phyloP scores from a whole-genome alignment of 306 rosid species.

The Cicer chorassanicum region DNA sequence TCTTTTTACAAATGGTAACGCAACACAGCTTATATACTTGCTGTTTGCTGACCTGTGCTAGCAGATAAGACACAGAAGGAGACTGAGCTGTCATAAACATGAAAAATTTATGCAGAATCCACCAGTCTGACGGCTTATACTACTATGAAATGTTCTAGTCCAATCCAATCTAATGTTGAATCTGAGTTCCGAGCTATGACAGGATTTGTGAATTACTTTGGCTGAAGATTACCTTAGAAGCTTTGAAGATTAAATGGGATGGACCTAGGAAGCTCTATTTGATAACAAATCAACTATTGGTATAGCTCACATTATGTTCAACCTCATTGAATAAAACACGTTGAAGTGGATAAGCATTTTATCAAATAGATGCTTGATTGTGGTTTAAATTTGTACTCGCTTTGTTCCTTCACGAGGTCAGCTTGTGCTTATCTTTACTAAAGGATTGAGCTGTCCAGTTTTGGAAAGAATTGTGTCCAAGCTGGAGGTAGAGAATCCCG shows the following conservation, averaged over 20 bases:
- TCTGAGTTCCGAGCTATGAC: neutral
- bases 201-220: neutral
- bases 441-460: neutral
- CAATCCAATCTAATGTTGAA: neutral
- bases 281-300: neutral
- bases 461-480: neutral
- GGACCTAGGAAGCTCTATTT: neutral
- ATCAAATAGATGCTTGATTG: neutral
- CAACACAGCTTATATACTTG: too few relatives aligned
- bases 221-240: neutral
- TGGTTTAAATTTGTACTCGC: neutral
- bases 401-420: conserved; percentile 11
- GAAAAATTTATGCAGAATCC: too few relatives aligned
- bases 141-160: too few relatives aligned
- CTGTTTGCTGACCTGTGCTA: too few relatives aligned
- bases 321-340: neutral
- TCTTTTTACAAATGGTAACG: too few relatives aligned
- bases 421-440: neutral
- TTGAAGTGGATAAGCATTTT: neutral
- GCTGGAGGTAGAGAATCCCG: neutral
- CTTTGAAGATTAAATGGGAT: neutral
- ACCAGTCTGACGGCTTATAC: too few relatives aligned
- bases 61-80: too few relatives aligned
- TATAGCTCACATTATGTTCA: neutral
- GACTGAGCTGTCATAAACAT: too few relatives aligned